Evolutionary conservation across 805 yeast genomes (phyloP).

Genomic region (Candida yuanshanica): DNA sequence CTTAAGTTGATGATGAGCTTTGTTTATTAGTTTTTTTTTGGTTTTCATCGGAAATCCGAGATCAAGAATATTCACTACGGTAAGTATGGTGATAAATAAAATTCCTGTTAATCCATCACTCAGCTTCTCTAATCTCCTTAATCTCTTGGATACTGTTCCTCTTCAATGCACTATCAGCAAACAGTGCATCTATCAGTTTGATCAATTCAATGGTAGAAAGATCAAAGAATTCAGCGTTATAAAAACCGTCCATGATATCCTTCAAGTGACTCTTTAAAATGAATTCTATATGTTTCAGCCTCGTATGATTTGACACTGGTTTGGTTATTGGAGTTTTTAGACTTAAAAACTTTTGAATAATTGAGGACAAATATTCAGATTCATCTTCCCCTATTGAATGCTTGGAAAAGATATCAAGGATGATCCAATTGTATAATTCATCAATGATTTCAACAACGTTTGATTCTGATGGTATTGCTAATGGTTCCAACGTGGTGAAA

Average conservation of each 20-base stretch:
- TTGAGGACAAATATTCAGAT: slow-evolving; percentile 15
- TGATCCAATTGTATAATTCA: slow-evolving; percentile 15
- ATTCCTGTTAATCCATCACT: no score
- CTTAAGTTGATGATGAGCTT: no score
- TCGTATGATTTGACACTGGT: slow-evolving; percentile 15
- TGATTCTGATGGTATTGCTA: background rate
- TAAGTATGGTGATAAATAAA: no score
- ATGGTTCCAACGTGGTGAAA: background rate
- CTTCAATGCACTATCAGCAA: slow-evolving; percentile 34
- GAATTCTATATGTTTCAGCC: slow-evolving; percentile 17
- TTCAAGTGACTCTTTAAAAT: slow-evolving; percentile 30
- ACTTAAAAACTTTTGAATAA: slow-evolving; percentile 14
- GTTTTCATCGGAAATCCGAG: no score
- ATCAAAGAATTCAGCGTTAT: slow-evolving; percentile 35
- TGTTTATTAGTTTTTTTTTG: no score
- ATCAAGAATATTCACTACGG: no score
- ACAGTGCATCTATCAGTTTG: slow-evolving; percentile 30
- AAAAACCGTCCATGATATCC: slow-evolving; percentile 35
- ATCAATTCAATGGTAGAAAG: slow-evolving; percentile 32
- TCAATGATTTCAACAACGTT: slow-evolving; percentile 11
- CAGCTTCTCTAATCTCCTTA: slow-evolving; percentile 41
- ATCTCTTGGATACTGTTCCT: slow-evolving; percentile 31
- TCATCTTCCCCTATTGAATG: slow-evolving; percentile 21
- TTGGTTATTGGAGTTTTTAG: slow-evolving; percentile 11
- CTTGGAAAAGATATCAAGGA: slow-evolving; percentile 12